Conservation (phyloP, 2,329 filamentous ascomycete species). For the Ophiosphaerella narmari region DNA sequence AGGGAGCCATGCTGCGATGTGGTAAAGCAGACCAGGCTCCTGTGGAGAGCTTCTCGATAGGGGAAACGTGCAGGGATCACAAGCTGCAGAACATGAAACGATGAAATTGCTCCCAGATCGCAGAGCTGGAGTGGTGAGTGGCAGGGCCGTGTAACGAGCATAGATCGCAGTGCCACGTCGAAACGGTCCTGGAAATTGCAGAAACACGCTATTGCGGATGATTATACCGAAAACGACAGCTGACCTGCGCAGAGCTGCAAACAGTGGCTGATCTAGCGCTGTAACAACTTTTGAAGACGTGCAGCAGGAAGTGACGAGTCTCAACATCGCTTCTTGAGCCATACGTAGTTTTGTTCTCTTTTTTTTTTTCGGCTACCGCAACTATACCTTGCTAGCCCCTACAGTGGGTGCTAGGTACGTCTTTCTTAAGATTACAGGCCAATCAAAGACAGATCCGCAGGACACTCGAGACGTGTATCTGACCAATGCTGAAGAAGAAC, state of each 20-base stretch:
- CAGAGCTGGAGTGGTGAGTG: neutral
- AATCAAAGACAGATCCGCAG: too few relatives aligned
- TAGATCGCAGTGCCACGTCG: neutral
- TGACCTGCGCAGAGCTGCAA: neutral
- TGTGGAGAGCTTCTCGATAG: too few relatives aligned
- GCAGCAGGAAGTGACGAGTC: constrained; percentile 15
- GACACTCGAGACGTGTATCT: too few relatives aligned
- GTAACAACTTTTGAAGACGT: constrained; percentile 2
- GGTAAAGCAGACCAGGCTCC: too few relatives aligned
- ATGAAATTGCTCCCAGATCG: too few relatives aligned
- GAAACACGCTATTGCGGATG: neutral
- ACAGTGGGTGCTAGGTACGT: too few relatives aligned
- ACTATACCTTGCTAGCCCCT: neutral
- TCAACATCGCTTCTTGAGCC: constrained; percentile 2
- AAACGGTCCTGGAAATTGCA: neutral
- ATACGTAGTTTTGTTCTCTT: neutral
- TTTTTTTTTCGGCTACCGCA: neutral
- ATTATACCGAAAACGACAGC: neutral
- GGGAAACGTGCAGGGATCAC: too few relatives aligned
- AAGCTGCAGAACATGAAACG: too few relatives aligned
- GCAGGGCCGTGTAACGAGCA: neutral
- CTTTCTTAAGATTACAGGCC: too few relatives aligned
- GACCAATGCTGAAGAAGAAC: too few relatives aligned
- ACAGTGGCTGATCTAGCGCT: constrained; percentile 10
- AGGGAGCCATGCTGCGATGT: too few relatives aligned